Percentiles rank a stretch among this genome's conserved stretches.
phyloP scores from a whole-genome alignment of 495 filamentous ascomycete genomes.

The Penicillium goetzii region DNA sequence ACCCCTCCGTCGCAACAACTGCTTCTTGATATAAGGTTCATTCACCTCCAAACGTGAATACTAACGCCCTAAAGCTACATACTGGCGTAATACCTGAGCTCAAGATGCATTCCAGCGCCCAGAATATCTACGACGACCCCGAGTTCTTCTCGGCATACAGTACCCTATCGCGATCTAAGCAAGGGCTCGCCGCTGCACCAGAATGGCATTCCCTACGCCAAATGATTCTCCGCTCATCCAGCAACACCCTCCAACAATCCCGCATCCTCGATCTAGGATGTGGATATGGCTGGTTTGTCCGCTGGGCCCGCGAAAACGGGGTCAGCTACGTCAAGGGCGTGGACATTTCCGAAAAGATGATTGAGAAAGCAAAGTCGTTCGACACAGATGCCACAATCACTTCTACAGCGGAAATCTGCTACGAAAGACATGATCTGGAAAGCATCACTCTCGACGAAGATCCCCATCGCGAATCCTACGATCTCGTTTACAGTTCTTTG shows the following conservation, averaged over 20 bases:
- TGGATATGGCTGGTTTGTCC: conserved; percentile 33
- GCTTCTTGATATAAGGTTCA: background rate
- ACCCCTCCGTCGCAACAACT: background rate
- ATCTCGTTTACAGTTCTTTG: conserved; percentile 31
- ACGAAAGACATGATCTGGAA: conserved; percentile 13
- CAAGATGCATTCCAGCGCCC: conserved; percentile 15
- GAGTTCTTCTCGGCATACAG: conserved; percentile 29
- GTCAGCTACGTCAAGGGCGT: conserved; percentile 17
- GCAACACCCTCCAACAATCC: background rate
- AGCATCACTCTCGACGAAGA: conserved; percentile 6
- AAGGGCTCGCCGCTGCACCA: conserved; percentile 23
- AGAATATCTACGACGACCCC: conserved; percentile 33
- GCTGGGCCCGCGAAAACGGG: conserved; percentile 27
- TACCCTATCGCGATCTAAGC: conserved; percentile 28
- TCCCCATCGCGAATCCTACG: conserved; percentile 9
- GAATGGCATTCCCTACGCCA: conserved; percentile 30
- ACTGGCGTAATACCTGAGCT: background rate
- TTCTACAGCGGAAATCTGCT: background rate
- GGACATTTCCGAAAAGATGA: conserved; percentile 33
- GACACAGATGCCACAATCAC: conserved; percentile 4
- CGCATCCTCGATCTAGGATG: conserved; percentile 29
- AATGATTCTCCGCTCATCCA: conserved; percentile 14
- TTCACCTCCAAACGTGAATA: background rate
- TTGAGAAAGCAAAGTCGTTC: conserved; percentile 23
- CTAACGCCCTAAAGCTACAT: background rate